Conservation (phyloP, 2,329 filamentous ascomycete species). For the Teratosphaeria epicoccoides region DNA sequence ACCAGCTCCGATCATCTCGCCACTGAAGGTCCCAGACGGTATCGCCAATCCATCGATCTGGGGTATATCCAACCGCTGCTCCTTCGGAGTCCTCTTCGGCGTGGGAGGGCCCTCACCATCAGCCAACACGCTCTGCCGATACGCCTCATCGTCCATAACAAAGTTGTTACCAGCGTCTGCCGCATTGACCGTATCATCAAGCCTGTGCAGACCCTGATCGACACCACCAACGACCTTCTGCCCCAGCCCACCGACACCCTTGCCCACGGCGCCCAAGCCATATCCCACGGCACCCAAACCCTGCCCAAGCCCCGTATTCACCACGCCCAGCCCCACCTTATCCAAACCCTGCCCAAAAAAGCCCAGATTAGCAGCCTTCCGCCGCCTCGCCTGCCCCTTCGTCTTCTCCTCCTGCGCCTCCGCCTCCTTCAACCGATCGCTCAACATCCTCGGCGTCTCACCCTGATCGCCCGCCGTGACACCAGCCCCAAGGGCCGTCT, state of each 20-base stretch:
- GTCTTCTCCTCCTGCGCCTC: slow-evolving; percentile 13
- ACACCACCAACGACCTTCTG: slow-evolving; percentile 30
- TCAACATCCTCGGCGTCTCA: slow-evolving; percentile 18
- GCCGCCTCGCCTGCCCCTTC: slow-evolving; percentile 8
- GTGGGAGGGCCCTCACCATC: not conserved
- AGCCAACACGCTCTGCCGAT: slow-evolving; percentile 3
- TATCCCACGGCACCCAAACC: slow-evolving; percentile 14
- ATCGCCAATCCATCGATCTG: not conserved
- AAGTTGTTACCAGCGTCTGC: slow-evolving; percentile 15
- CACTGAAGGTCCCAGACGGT: not conserved
- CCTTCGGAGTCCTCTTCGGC: not conserved
- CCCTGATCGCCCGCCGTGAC: slow-evolving; percentile 23
- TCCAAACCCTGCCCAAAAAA: slow-evolving; percentile 11
- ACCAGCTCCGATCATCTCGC: not conserved
- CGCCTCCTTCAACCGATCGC: slow-evolving; percentile 20
- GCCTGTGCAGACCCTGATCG: slow-evolving; percentile 21
- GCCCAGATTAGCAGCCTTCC: slow-evolving; percentile 9
- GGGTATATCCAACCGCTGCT: not conserved
- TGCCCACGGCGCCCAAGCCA: slow-evolving; percentile 15
- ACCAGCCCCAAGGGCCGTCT: slow-evolving; percentile 21
- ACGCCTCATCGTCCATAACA: slow-evolving; percentile 15
- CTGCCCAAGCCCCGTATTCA: slow-evolving; percentile 6
- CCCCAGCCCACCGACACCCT: slow-evolving; percentile 27
- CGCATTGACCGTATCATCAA: slow-evolving; percentile 9
- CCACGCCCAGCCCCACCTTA: slow-evolving; percentile 11